These are phyloP conservation scores for Eucalyptus sp. DNA, from an alignment of 345 rosid genomes.

Conservation along the genomic window DNA sequence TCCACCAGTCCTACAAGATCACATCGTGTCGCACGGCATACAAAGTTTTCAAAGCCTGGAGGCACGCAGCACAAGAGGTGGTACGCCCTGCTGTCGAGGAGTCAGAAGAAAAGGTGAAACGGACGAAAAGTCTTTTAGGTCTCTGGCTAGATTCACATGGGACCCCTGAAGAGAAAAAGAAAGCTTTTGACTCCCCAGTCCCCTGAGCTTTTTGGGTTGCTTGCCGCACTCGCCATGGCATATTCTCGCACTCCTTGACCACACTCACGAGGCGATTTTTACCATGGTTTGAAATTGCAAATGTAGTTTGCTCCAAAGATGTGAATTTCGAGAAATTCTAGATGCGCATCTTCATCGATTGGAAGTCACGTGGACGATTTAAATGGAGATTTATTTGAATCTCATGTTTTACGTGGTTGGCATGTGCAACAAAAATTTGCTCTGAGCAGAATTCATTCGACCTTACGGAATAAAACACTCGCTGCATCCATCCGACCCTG, in stretches of 20 bases:
- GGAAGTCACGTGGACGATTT: background rate
- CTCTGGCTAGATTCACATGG: background rate
- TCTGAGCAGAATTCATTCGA: background rate
- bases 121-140: background rate
- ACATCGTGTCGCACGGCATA: background rate
- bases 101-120: background rate
- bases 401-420: background rate
- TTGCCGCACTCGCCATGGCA: background rate
- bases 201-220: background rate
- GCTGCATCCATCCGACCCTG: background rate
- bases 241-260: background rate
- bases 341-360: background rate
- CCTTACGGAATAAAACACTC: background rate
- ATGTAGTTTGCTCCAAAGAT: background rate
- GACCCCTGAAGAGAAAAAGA: background rate
- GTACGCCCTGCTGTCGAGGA: background rate
- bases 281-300: background rate
- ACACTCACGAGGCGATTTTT: background rate
- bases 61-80: background rate
- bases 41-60: background rate
- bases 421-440: background rate
- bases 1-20: background rate
- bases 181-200: background rate
- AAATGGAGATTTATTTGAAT: background rate
- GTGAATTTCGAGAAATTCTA: background rate